Percentiles rank a stretch among this genome's conserved stretches.
These are phyloP conservation scores for Aegilops umbellulata DNA, from an alignment of 176 grass and related monocot species.

Conservation along the genomic window DNA sequence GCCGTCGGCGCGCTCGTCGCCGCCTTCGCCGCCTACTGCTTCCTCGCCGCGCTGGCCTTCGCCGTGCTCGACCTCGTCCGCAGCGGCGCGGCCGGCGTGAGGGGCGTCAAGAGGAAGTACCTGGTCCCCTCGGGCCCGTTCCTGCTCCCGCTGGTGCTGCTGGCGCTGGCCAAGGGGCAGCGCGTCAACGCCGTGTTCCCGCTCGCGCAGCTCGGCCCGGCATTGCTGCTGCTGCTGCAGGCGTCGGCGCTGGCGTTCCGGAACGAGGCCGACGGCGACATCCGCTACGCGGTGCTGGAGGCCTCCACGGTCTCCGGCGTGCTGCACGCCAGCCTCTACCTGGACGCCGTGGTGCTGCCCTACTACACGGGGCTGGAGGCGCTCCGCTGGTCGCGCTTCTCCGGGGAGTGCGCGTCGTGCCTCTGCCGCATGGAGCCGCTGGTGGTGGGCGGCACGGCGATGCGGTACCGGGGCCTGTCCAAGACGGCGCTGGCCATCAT, in stretches of 20 bases:
- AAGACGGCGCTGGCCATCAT: slow-evolving; percentile 81
- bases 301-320: slow-evolving; percentile 91
- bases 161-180: slow-evolving; percentile 82
- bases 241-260: slow-evolving; percentile 87
- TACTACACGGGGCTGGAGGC: slow-evolving; percentile 98
- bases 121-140: slow-evolving; percentile 84
- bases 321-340: slow-evolving; percentile 81
- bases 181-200: slow-evolving; percentile 75
- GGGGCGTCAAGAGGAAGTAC: slow-evolving; percentile 66
- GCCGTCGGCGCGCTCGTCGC: slow-evolving; percentile 53
- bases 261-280: slow-evolving; percentile 75
- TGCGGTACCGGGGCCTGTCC: slow-evolving; percentile 70
- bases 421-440: slow-evolving; percentile 79
- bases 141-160: slow-evolving; percentile 66
- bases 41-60: slow-evolving; percentile 69
- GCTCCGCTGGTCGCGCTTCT: slow-evolving; percentile 64
- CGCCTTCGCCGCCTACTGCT: slow-evolving; percentile 64
- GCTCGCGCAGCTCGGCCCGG: slow-evolving; percentile 76
- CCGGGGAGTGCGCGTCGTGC: slow-evolving; percentile 84
- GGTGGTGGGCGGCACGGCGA: slow-evolving; percentile 55
- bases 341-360: slow-evolving; percentile 82
- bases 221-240: slow-evolving; percentile 84
- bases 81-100: neutral
- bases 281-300: slow-evolving; percentile 88
- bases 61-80: slow-evolving; percentile 53